phyloP scores from a whole-genome alignment of 2,329 filamentous ascomycete genomes.

The Fusarium oligoseptatum region DNA sequence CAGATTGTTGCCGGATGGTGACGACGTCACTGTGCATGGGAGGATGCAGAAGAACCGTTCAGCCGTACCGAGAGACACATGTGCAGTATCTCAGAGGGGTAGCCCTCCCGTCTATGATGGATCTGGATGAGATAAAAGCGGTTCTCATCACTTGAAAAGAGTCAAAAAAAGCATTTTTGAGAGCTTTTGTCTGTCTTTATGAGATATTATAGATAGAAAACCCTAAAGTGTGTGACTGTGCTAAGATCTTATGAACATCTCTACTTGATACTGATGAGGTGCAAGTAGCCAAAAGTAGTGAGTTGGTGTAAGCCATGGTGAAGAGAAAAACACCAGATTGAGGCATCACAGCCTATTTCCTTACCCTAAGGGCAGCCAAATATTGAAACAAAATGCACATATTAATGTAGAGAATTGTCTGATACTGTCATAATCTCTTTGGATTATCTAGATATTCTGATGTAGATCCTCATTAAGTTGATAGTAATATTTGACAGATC shows the following conservation, averaged over 20 bases:
- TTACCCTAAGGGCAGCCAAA: not conserved
- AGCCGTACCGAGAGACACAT: not conserved
- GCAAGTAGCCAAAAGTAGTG: not conserved
- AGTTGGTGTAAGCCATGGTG: not conserved
- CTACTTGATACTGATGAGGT: not conserved
- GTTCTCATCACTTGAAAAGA: too few species aligned
- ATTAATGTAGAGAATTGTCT: not conserved
- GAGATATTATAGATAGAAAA: not conserved
- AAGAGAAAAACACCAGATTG: not conserved
- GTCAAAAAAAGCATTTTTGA: too few species aligned
- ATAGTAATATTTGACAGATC: not conserved
- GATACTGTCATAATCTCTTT: not conserved
- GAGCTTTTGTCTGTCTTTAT: too few species aligned
- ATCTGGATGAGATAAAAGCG: not conserved
- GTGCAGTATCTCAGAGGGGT: not conserved
- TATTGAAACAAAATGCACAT: not conserved
- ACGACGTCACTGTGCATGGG: not conserved
- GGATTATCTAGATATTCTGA: not conserved
- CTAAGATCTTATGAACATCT: not conserved
- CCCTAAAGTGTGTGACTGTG: not conserved
- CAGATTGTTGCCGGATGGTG: conserved; percentile 3
- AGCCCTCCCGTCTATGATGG: not conserved
- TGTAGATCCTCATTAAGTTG: not conserved
- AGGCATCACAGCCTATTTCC: not conserved
- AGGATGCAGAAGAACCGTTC: not conserved